phyloP scores from a whole-genome alignment of 345 rosid genomes.

The Acer campestre region DNA sequence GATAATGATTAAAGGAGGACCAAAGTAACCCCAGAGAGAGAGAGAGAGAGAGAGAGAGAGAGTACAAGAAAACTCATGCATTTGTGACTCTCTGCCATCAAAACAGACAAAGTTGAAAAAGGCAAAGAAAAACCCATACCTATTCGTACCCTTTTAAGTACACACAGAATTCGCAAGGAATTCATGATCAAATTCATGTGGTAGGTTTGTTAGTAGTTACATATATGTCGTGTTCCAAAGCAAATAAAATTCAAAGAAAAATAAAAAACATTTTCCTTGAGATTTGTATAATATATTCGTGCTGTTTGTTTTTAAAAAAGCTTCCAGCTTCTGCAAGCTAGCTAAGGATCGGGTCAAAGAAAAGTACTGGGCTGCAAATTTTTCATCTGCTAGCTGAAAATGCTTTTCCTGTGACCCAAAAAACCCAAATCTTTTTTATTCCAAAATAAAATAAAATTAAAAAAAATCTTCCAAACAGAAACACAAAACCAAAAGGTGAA shows the following conservation, averaged over 20 bases:
- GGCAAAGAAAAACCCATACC: slow-evolving; percentile 30
- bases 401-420: slow-evolving; percentile 64
- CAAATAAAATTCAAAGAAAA: slow-evolving; percentile 15
- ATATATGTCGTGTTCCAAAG: slow-evolving; percentile 27
- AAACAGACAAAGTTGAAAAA: slow-evolving; percentile 26
- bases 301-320: slow-evolving; percentile 17
- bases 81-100: slow-evolving; percentile 23
- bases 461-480: slow-evolving; percentile 20
- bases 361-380: slow-evolving; percentile 49
- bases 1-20: slow-evolving; percentile 15
- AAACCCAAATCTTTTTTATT: slow-evolving; percentile 12
- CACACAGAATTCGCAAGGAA: slow-evolving; percentile 25
- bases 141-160: slow-evolving; percentile 30
- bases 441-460: slow-evolving; percentile 27
- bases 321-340: slow-evolving; percentile 35
- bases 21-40: slow-evolving; percentile 4
- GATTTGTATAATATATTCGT: neutral
- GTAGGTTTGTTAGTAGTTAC: slow-evolving; percentile 21
- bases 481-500: slow-evolving; percentile 9
- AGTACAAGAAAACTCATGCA: slow-evolving; percentile 32
- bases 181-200: slow-evolving; percentile 22
- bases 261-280: slow-evolving; percentile 3
- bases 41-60: slow-evolving; percentile 24
- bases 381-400: slow-evolving; percentile 51
- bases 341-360: slow-evolving; percentile 72